These are phyloP conservation scores for Claviceps sp. DNA, from an alignment of 2,329 filamentous ascomycete genomes.

Conservation along the genomic window DNA sequence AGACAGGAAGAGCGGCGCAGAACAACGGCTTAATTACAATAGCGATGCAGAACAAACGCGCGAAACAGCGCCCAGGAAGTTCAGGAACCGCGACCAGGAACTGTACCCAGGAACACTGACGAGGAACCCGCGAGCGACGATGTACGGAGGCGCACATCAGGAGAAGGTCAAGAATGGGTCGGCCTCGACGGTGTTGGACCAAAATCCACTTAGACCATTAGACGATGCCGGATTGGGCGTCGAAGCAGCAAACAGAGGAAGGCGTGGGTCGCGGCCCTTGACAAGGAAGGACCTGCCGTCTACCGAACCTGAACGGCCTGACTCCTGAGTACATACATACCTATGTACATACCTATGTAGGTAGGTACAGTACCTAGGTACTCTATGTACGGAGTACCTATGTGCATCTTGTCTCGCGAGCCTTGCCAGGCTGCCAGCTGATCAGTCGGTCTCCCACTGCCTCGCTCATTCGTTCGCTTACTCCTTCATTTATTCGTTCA, in stretches of 20 bases:
- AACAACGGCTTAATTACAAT: not conserved
- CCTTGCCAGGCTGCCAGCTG: too few relatives aligned
- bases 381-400: too few relatives aligned
- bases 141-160: not conserved
- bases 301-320: not conserved
- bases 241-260: not conserved
- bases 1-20: not conserved
- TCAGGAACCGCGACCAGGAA: not conserved
- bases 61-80: not conserved
- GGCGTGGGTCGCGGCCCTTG: not conserved
- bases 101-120: not conserved
- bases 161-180: slow-evolving; percentile 1
- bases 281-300: not conserved
- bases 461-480: too few relatives aligned
- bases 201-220: slow-evolving; percentile 1
- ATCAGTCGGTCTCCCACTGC: too few relatives aligned
- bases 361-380: too few relatives aligned
- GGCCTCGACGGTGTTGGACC: slow-evolving; percentile 3
- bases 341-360: too few relatives aligned
- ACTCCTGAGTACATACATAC: not conserved
- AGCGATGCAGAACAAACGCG: not conserved
- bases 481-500: too few relatives aligned
- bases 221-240: not conserved
- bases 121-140: not conserved
- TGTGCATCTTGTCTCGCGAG: too few relatives aligned